phyloP scores from a whole-genome alignment of 768 basidiomycete species.

The Leccinum sublutescens region DNA sequence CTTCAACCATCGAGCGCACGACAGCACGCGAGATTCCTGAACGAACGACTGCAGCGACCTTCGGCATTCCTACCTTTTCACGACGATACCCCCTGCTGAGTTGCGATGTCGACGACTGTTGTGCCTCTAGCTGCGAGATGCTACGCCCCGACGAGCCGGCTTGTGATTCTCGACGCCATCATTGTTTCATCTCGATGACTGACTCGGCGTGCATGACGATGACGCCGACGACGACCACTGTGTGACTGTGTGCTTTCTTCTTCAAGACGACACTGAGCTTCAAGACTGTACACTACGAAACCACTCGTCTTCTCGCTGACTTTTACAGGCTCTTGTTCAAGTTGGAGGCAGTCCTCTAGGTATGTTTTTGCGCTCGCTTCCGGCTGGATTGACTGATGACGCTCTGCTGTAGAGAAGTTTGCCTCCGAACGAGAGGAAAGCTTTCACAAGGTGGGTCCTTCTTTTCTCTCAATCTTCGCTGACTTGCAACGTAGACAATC shows the following conservation, averaged over 20 bases:
- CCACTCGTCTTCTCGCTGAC: not conserved
- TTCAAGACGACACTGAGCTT: conserved; percentile 2
- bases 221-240: not conserved
- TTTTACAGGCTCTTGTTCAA: not conserved
- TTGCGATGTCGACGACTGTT: not conserved
- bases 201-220: not conserved
- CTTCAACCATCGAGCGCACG: no score
- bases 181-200: not conserved
- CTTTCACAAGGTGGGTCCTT: not conserved
- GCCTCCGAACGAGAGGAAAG: conserved; percentile 6
- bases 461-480: not conserved
- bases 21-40: not conserved
- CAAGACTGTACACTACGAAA: not conserved
- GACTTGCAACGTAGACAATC: not conserved
- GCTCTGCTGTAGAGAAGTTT: not conserved
- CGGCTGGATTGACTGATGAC: not conserved
- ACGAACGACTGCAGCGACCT: not conserved
- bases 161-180: not conserved
- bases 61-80: not conserved
- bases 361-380: not conserved
- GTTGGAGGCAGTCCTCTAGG: conserved; percentile 6
- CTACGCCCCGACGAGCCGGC: not conserved
- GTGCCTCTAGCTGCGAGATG: not conserved
- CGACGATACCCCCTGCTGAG: no score
- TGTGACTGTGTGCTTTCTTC: not conserved